Evolutionary conservation across 148 eudicot species (phyloP), one percentile per base, ranked within the genome.

Genomic region (Rhododendron henanense): DNA sequence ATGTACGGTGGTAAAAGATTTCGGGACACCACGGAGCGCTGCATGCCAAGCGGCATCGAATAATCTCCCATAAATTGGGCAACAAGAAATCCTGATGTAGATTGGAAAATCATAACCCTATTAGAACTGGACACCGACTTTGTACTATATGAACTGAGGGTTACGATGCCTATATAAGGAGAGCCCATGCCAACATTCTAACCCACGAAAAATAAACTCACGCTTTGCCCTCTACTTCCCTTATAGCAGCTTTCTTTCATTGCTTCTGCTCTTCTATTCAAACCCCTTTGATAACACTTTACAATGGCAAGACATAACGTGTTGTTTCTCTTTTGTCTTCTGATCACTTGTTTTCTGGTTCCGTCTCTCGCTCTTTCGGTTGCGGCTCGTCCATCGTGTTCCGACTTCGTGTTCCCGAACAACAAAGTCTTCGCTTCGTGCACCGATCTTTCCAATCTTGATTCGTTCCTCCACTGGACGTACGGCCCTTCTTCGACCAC

Each of bases 391-490:
- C 7, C 18, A 2, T 55, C 59, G 1, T 87, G 88, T 45, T 78
- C 81, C 31, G 23, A 57, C 80, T 76, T 74, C 39, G 7, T 82
- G 4, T 89, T 89, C 86, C 31, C 88, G 0, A 33, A 65, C 41
- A 84, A 84, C 82, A 79, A 50, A n/a, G 31, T 4, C 15, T 89
- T 78, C 41, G 11, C 83, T 14, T 28, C 85, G 2, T 89, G 90
- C 37, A 35, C 37, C 37, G 2, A 35, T 35, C 37, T 35, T 35
- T 3, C 37, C 78, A 31, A 39, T 35, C 37, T 35, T 35, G 41
- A 81, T 57, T 84, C 88, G 41, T 86, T 33, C 57, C 85, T 89
- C 75, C 87, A 89, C 85, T 89, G 88, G 88, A 87, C 83, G 13
- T 81, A 86, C 85, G 11, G 61, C 85, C 79, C 87, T 10, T 48